Evolutionary conservation across 257 asterid species (phyloP), one percentile per base, ranked within the genome.

Genomic region (Solanum gandarillasii): DNA sequence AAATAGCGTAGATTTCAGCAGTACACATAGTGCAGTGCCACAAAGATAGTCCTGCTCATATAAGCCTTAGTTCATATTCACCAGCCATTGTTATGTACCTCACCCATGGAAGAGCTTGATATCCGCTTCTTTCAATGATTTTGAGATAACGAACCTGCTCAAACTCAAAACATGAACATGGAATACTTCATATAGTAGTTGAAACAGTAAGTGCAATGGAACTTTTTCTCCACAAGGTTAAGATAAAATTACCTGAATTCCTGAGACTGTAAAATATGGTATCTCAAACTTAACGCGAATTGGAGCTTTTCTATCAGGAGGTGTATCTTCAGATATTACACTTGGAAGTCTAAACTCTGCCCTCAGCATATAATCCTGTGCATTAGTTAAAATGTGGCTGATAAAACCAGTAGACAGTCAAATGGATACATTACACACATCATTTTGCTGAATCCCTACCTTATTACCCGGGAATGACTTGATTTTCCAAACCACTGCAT

Each of bases 241-340:
- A 29, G 70, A 29, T 82, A 82, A 46, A 48, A 18, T 89, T 85
- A 94, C 99, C 98, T 97, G 99, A 91, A 97, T 96, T 91, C 99
- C 99, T 36, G 99, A 97, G 90, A 96, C 99, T n/a, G 99, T 97
- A 91, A 97, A 97, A 91, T 97, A 97, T 10, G 99, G 99, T 90
- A 97, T 97, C 92, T 97, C 99, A 91, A 97, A 97, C 92, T 97
- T 97, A 90, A 97, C 98, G 83, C 98, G 90, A 21, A 97, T 93
- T 14, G 99, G 99, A 94, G 99, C 99, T 89, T 97, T 97, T 91
- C 98, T 94, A 90, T 97, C 99, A 0, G 98, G 96, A 48, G 90
- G 88, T 86, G 96, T 87, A 48, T 96, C 99, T 89, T 97, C 99
- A 71, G 98, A 94, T 36, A 94, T 91, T 92, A 97, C 90, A 92